Conservation (phyloP, 306 rosid genomes). For the Ormosia emarginata region DNA sequence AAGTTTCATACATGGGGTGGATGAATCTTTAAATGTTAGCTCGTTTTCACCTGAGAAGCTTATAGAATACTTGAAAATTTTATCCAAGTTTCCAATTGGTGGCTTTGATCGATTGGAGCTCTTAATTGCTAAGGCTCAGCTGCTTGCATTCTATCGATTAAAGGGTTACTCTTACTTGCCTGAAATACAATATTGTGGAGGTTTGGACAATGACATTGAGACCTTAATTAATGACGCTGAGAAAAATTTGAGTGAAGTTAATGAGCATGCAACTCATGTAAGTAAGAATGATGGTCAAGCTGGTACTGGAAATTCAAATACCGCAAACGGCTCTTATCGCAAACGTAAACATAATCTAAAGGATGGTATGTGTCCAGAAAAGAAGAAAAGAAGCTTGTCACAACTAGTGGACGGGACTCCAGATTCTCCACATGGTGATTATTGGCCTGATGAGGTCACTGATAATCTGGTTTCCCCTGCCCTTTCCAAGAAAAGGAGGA, state of each 20-base stretch:
- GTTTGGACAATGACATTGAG: constrained; percentile 50
- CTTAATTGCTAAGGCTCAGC: constrained; percentile 77
- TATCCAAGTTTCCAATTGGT: constrained; percentile 59
- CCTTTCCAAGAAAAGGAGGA: constrained; percentile 51
- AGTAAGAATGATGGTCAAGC: constrained; percentile 40
- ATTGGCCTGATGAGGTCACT: constrained; percentile 40
- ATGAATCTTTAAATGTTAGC: constrained; percentile 49
- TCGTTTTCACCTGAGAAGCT: constrained; percentile 61
- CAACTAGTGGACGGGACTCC: constrained; percentile 59
- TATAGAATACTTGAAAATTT: constrained; percentile 46
- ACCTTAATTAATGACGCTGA: constrained; percentile 29
- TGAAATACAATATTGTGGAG: constrained; percentile 66
- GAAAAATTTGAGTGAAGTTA: constrained; percentile 22
- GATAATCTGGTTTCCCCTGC: constrained; percentile 36
- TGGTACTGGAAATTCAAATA: constrained; percentile 36
- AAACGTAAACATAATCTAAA: constrained; percentile 74
- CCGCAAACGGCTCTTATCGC: constrained; percentile 38
- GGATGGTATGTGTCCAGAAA: constrained; percentile 46
- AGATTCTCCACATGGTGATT: constrained; percentile 45
- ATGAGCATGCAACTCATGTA: constrained; percentile 38
- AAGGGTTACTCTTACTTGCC: constrained; percentile 76
- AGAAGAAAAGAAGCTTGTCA: constrained; percentile 70
- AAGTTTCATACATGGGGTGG: constrained; percentile 45
- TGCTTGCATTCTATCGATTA: constrained; percentile 65
- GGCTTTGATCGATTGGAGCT: constrained; percentile 65